phyloP scores from a whole-genome alignment of 2,329 filamentous ascomycete genomes.

The Tolypocladium pustulatum region DNA sequence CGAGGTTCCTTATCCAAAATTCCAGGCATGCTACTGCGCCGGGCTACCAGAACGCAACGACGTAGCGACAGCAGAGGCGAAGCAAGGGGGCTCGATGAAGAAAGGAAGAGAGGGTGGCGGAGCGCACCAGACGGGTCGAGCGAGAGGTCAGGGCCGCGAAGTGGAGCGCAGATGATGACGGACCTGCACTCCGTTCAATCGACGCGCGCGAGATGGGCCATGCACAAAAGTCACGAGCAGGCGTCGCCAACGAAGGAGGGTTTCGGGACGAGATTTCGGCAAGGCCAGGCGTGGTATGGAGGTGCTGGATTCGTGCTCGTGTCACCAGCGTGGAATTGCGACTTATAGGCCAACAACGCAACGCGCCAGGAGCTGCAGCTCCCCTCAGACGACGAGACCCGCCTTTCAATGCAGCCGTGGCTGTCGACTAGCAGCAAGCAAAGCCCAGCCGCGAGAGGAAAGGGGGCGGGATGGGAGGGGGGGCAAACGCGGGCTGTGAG shows the following conservation, averaged over 20 bases:
- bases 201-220: neutral
- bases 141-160: neutral
- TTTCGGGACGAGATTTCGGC: neutral
- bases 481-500: too few relatives aligned
- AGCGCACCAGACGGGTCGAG: neutral
- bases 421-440: neutral
- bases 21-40: neutral
- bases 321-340: neutral
- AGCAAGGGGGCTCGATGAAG: neutral
- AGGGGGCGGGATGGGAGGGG: too few relatives aligned
- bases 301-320: neutral
- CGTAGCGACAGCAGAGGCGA: neutral
- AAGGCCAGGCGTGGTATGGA: neutral
- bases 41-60: neutral
- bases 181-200: neutral
- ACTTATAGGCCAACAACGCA: neutral
- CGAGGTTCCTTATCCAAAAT: slow-evolving; percentile 4
- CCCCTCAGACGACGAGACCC: neutral
- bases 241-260: neutral
- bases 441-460: neutral
- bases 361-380: neutral
- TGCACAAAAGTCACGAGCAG: neutral
- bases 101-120: neutral
- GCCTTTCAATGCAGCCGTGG: neutral
- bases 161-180: neutral